Evolutionary conservation across 441 rosid species (phyloP).

Genomic region (Manihot esculenta): DNA sequence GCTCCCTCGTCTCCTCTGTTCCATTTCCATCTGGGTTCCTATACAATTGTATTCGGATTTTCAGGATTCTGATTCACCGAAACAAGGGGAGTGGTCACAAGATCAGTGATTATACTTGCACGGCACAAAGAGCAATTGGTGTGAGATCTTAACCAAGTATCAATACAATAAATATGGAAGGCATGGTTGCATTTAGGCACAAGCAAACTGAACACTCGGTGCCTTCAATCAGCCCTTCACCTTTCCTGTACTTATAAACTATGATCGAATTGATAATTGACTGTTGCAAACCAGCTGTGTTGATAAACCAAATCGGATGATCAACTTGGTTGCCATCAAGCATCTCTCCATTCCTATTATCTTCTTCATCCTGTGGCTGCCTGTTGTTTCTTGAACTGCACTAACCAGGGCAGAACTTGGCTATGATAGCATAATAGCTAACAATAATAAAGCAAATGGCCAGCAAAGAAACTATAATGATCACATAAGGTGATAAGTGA

Average conservation of each 20-base stretch:
- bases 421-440: slow-evolving; percentile 41
- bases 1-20: slow-evolving; percentile 25
- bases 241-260: slow-evolving; percentile 50
- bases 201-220: slow-evolving; percentile 88
- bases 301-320: slow-evolving; percentile 75
- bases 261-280: slow-evolving; percentile 62
- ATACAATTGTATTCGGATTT: slow-evolving; percentile 11
- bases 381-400: slow-evolving; percentile 24
- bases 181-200: slow-evolving; percentile 89
- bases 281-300: slow-evolving; percentile 71
- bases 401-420: slow-evolving; percentile 39
- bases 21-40: slow-evolving; percentile 25
- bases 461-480: slow-evolving; percentile 39
- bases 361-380: slow-evolving; percentile 24
- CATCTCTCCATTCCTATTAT: slow-evolving; percentile 39
- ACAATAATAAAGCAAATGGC: slow-evolving; percentile 47
- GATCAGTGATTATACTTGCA: slow-evolving; percentile 46
- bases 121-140: slow-evolving; percentile 89
- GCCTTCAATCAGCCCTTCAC: slow-evolving; percentile 70
- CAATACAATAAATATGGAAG: slow-evolving; percentile 82
- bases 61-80: slow-evolving; percentile 29
- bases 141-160: slow-evolving; percentile 75
- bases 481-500: slow-evolving; percentile 38
- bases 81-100: slow-evolving; percentile 20
- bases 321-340: slow-evolving; percentile 46